These are phyloP conservation scores for Amylostereum chailletii DNA, from an alignment of 1,284 basidiomycete species.

Conservation along the genomic window DNA sequence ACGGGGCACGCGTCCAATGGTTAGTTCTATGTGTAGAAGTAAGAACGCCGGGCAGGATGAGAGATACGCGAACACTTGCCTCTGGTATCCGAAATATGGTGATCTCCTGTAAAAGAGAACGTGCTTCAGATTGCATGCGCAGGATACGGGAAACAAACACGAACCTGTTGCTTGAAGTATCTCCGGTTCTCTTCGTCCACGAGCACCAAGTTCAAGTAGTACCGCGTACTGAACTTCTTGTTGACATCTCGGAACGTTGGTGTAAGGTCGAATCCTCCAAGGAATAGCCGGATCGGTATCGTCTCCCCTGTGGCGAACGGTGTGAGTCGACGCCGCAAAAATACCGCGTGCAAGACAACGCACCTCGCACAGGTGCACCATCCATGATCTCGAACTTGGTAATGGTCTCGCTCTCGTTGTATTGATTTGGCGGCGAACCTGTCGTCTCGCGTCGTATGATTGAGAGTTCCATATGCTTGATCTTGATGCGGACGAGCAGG, in stretches of 20 bases:
- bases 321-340: neutral
- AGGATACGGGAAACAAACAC: constrained; percentile 7
- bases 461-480: constrained; percentile 99
- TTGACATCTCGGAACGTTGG: constrained; percentile 99
- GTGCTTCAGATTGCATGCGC: neutral
- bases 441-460: constrained; percentile 98
- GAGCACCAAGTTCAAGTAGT: constrained; percentile 94
- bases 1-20: neutral
- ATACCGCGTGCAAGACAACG: constrained; percentile 12
- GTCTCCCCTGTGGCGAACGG: constrained; percentile 67
- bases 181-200: constrained; percentile 97
- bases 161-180: constrained; percentile 87
- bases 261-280: constrained; percentile 96
- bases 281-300: constrained; percentile 95
- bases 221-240: constrained; percentile 97
- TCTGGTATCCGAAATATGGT: constrained; percentile 72
- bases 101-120: constrained; percentile 41
- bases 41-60: neutral
- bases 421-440: constrained; percentile 92
- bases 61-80: constrained; percentile 27
- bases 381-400: constrained; percentile 99
- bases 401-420: constrained; percentile 98
- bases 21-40: neutral
- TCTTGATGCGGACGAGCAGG: constrained; percentile 96
- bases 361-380: constrained; percentile 87